Evolutionary conservation across 768 basidiomycete species (phyloP).

Genomic region (Rubroboletus satanas): DNA sequence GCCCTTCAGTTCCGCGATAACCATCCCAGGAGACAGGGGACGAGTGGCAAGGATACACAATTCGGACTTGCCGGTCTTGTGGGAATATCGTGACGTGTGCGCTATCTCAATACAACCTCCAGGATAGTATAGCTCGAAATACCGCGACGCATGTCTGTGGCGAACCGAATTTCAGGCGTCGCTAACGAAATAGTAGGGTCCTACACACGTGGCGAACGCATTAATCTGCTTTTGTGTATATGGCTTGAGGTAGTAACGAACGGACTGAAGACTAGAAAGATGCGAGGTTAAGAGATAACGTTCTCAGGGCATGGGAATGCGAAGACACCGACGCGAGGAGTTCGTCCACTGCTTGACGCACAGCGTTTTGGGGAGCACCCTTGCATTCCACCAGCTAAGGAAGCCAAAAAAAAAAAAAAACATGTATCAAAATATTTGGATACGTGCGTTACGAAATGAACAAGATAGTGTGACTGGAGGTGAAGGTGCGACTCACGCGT

Average conservation of each 20-base stretch:
- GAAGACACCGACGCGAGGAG: slow-evolving; percentile 61
- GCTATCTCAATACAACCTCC: slow-evolving; percentile 83
- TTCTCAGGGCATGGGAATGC: slow-evolving; percentile 15
- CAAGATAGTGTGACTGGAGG: slow-evolving; percentile 25
- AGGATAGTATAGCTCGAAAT: slow-evolving; percentile 84
- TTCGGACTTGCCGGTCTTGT: slow-evolving; percentile 85
- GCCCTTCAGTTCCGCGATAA: slow-evolving; percentile 84
- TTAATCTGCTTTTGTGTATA: slow-evolving; percentile 85
- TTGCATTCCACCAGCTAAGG: slow-evolving; percentile 58
- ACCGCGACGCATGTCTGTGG: slow-evolving; percentile 78
- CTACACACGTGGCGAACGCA: slow-evolving; percentile 85
- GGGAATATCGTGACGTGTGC: slow-evolving; percentile 83
- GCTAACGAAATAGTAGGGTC: slow-evolving; percentile 24
- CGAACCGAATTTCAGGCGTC: slow-evolving; percentile 26
- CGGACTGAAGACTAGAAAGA: slow-evolving; percentile 56
- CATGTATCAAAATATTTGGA: slow-evolving; percentile 23
- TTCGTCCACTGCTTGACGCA: slow-evolving; percentile 72
- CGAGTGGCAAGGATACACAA: slow-evolving; percentile 84
- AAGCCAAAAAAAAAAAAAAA: slow-evolving; percentile 9
- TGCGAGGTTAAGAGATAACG: slow-evolving; percentile 12
- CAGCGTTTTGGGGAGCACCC: slow-evolving; percentile 50
- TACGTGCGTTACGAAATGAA: slow-evolving; percentile 22
- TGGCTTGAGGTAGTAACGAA: slow-evolving; percentile 72
- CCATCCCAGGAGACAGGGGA: slow-evolving; percentile 58
- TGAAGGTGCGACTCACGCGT: slow-evolving; percentile 55